These are phyloP conservation scores for Rhodomyrtus psidioides DNA, from an alignment of 441 rosid species.

Conservation along the genomic window DNA sequence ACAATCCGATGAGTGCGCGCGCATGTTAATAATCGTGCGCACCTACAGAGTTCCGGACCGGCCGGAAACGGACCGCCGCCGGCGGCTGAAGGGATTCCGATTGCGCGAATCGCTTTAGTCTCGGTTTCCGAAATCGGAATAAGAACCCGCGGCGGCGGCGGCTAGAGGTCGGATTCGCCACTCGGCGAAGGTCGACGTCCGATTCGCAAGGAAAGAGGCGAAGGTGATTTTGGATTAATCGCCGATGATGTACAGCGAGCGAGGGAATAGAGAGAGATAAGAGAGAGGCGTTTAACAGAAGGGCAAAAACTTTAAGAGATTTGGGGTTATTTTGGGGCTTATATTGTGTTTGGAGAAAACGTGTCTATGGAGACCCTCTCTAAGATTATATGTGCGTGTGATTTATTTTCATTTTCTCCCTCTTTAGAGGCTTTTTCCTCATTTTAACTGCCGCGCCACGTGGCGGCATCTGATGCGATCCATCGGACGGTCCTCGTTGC, in stretches of 20 bases:
- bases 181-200: constrained; percentile 9
- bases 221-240: constrained; percentile 43
- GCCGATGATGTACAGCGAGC: constrained; percentile 27
- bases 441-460: not conserved
- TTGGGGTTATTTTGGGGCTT: not conserved
- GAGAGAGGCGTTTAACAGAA: constrained; percentile 2
- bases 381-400: not conserved
- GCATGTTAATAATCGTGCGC: constrained; percentile 40
- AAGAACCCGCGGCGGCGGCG: not conserved
- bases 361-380: not conserved
- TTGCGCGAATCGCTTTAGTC: not conserved
- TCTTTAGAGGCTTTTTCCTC: not conserved
- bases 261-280: constrained; percentile 11
- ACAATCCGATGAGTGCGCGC: constrained; percentile 17
- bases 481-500: not conserved
- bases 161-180: constrained; percentile 4
- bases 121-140: not conserved
- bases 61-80: constrained; percentile 41
- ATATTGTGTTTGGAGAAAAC: not conserved
- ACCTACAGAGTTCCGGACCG: constrained; percentile 23
- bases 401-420: not conserved
- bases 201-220: constrained; percentile 29
- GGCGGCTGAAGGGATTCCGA: constrained; percentile 3
- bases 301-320: not conserved
- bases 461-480: not conserved